Base-by-base conservation (phyloP, 1,284 basidiomycete species). In the Malassezia furfur region DNA sequence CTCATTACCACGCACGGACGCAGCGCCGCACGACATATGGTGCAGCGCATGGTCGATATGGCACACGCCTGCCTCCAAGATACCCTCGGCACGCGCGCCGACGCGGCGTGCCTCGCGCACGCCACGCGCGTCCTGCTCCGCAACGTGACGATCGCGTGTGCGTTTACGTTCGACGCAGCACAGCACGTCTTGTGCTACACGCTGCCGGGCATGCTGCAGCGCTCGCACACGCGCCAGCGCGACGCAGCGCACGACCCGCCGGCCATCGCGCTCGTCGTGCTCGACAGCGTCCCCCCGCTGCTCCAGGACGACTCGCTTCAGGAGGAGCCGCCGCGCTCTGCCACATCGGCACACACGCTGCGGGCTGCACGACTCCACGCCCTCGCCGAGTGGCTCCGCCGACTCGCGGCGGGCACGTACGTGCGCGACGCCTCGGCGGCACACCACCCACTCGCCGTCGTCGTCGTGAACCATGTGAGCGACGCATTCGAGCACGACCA, bases 401-500 rank as follows among this genome's bases (percentile, higher is more conserved):
- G 57, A 0, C 41, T 66, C 12, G 58, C 60, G 30, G 22, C 17
- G 6, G 44, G 35, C 10, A 14, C 43, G 5, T 31, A 15, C 9
- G 30, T 15, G 7, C 19, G 21, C 6, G 25, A 19, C 6, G 21
- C 5, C 1, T 34, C 40, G 2, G 17, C 38, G 1, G 48, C 51
- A 0, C 12, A 54, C 5, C 12, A 54, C 5, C 39, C 48, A 4
- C n/a, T 50, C 22, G 63, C 56, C 2, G 61, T 67, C 14, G 12
- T 69, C 5, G 62, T 67, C 6, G 37, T 62, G 48, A 69, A 69
- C 44, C 67, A 69, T 45, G 67, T 69, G 14, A 63, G 59, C 32
- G 67, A 69, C 22, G 65, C 64, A 1, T 69, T 69, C 46, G 65
- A 58, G 0, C 34, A 44, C 2, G 65, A 66, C n/a, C 55, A 58